Base-by-base conservation (phyloP, 2,329 filamentous ascomycete species). In the Pseudocercospora macadamiae region DNA sequence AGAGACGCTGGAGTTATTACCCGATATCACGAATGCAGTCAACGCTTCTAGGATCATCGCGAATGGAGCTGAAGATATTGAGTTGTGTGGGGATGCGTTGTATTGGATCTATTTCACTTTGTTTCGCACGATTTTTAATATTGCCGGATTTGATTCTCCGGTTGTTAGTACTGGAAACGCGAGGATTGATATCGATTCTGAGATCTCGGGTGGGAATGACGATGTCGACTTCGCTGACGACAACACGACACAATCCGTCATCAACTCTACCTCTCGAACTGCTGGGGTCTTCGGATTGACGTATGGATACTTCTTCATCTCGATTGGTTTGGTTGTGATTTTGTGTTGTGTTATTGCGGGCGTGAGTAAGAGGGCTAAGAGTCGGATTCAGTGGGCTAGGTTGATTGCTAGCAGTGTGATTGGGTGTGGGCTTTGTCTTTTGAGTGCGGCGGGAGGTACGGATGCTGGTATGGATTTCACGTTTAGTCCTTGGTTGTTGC, bases 321-420 rank as follows among this genome's bases (percentile, higher is more conserved):
- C 68, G 16, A 65, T 70, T 56, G 68, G 68, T 3, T 63, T 66
- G 2, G 65, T 70, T 1, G 39, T 68, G 1, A 64, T 74, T 19
- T 64, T 71, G 5, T 70, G 66, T 57, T 63, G 73, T 32, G 66
- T 69, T 1, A 59, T 75, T 5, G 67, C 68, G 5, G 47, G 53
- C 1, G 25, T 68, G 48, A 62, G 56, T 18, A 62, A 66, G 16
- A 14, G 47, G 25, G 16, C 47, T 1, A 49, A 49, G 47, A 49
- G 26, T 26, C 19, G 26, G 23, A 18, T 23, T 16, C 47, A 49
- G 21, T 30, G 16, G 2, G 47, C 47, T 26, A 64, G 70, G 32
- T 53, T 71, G 3, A 65, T 61, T 7, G 54, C 69, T 2, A 44
- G 55, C 4, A 44, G 36, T 2, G n/a, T 53, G 30, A 42, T 60